phyloP scores from a whole-genome alignment of 2,329 filamentous ascomycete genomes.

The Pseudogymnoascus sp. region DNA sequence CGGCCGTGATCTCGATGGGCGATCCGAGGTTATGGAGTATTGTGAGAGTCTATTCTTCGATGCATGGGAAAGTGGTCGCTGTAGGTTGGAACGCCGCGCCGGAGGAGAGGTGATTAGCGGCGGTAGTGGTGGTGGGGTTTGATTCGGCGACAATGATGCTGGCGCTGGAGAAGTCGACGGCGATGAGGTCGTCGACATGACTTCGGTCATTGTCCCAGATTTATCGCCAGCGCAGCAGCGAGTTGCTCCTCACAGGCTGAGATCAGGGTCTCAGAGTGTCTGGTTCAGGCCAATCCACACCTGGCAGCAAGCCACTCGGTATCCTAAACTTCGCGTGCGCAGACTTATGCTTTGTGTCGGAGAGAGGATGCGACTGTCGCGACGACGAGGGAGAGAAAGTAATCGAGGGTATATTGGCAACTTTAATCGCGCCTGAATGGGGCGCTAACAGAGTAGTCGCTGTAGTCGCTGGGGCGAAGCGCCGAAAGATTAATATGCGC shows the following conservation, averaged over 20 bases:
- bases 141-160: constrained; percentile 38
- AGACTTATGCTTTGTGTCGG: constrained; percentile 4
- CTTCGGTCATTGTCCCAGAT: constrained; percentile 30
- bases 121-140: constrained; percentile 46
- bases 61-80: constrained; percentile 65
- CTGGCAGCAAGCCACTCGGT: neutral
- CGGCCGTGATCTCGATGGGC: constrained; percentile 63
- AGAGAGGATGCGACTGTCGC: neutral
- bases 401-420: constrained; percentile 1
- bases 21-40: constrained; percentile 63
- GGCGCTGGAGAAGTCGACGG: constrained; percentile 45
- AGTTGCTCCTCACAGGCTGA: constrained; percentile 1
- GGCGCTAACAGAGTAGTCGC: neutral
- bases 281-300: constrained; percentile 7
- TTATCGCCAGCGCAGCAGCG: constrained; percentile 7
- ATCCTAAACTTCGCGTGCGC: neutral
- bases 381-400: neutral
- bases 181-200: constrained; percentile 49
- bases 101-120: constrained; percentile 49
- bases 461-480: neutral
- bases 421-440: constrained; percentile 2
- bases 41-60: constrained; percentile 76
- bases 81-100: constrained; percentile 49
- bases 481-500: constrained; percentile 1
- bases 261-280: constrained; percentile 6